These are phyloP conservation scores for Calophaca sinica DNA, from an alignment of 306 rosid species.

Conservation along the genomic window DNA sequence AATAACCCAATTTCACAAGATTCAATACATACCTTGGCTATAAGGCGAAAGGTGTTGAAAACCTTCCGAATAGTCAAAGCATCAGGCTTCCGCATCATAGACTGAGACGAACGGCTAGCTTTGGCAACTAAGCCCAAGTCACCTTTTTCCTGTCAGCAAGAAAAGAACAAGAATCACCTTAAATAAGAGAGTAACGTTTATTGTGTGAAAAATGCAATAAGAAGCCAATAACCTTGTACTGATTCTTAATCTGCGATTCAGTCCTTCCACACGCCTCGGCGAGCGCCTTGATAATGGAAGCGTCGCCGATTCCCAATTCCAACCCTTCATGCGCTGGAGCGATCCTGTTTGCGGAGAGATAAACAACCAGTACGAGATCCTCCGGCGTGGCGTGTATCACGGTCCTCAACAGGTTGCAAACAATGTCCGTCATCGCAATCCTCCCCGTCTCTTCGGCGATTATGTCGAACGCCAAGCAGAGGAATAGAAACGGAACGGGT, in stretches of 20 bases:
- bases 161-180: constrained; percentile 14
- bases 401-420: constrained; percentile 80
- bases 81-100: constrained; percentile 85
- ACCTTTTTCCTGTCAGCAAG: constrained; percentile 64
- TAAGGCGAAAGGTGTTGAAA: constrained; percentile 71
- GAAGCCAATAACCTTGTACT: constrained; percentile 59
- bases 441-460: constrained; percentile 62
- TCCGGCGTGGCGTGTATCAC: constrained; percentile 75
- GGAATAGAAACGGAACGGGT: constrained; percentile 72
- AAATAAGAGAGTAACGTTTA: neutral
- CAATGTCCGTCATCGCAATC: constrained; percentile 80
- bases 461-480: constrained; percentile 69
- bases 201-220: neutral
- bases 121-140: constrained; percentile 91
- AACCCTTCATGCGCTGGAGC: constrained; percentile 81
- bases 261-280: constrained; percentile 83
- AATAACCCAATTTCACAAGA: constrained; percentile 6
- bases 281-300: constrained; percentile 84
- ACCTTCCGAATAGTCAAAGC: constrained; percentile 80
- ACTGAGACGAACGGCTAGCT: constrained; percentile 79
- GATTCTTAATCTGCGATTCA: constrained; percentile 68
- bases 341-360: constrained; percentile 70
- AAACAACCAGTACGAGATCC: constrained; percentile 69
- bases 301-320: constrained; percentile 91
- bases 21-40: constrained; percentile 72